Conservation (phyloP, 306 rosid species). For the Castanea sativa region DNA sequence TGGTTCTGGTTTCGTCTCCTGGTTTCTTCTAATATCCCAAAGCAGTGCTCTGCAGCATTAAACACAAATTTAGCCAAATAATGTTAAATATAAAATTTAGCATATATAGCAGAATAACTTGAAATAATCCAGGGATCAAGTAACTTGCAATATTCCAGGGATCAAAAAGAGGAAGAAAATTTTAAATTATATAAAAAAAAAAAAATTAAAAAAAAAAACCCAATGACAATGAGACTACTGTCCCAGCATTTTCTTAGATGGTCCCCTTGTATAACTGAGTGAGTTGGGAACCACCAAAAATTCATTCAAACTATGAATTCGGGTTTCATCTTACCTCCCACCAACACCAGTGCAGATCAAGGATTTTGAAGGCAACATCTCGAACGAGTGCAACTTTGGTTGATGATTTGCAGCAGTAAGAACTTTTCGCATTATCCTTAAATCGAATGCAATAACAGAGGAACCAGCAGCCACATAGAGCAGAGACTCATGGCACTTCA, state of each 20-base stretch:
- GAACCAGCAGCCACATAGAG: slow-evolving; percentile 69
- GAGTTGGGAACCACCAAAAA: background rate
- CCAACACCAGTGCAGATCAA: slow-evolving; percentile 63
- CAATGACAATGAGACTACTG: background rate
- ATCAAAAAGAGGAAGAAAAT: too few species aligned
- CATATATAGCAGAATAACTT: too few species aligned
- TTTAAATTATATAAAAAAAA: too few species aligned
- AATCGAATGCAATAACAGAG: slow-evolving; percentile 62
- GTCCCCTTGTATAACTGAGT: background rate
- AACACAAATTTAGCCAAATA: background rate
- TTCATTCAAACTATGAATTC: background rate
- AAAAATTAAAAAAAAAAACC: too few species aligned
- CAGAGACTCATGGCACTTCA: slow-evolving; percentile 78
- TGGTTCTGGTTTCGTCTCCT: slow-evolving; percentile 39
- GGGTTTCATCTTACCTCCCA: slow-evolving; percentile 48
- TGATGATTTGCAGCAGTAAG: slow-evolving; percentile 47
- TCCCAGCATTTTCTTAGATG: slow-evolving; percentile 5
- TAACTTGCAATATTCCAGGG: too few species aligned
- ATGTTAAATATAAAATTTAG: too few species aligned
- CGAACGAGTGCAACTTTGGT: slow-evolving; percentile 57
- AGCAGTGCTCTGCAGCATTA: slow-evolving; percentile 68
- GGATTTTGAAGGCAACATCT: slow-evolving; percentile 58
- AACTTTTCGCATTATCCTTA: slow-evolving; percentile 79
- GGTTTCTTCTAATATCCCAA: slow-evolving; percentile 80
- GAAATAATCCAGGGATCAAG: too few species aligned